Evolutionary conservation across 768 basidiomycete genomes (phyloP), one percentile per base, ranked within the genome.

Genomic region (Auriscalpium vulgare): DNA sequence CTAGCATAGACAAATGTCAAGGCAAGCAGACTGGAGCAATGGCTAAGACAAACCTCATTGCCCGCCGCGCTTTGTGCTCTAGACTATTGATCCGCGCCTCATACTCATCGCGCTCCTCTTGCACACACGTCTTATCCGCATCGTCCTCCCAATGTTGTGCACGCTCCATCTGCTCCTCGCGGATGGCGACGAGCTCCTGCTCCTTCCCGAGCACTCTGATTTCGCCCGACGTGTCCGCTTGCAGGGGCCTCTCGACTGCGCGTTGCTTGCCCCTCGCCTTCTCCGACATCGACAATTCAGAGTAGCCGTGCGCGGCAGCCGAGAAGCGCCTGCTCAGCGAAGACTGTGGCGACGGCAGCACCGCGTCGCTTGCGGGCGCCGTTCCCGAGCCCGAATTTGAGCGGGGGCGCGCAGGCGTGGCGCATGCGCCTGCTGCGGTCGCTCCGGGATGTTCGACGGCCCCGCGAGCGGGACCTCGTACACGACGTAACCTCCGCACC

Each of bases 21-120:
- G 16, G 10, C 23, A 10, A 29, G 4, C 21, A 11, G 21, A 23
- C 17, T 6, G 4, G 5, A 11, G 19, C 36, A 11, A 19, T 13
- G 17, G 4, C 8, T 8, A 43, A 10, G 14, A 38, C 50, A 16
- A 11, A 82, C 85, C 77, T 85, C 83, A 63, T 78, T 76, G 59
- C 75, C 45, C 73, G 64, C 45, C 69, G 69, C 40, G 88, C 80
- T 64, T 91, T 89, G 49, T 78, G 78, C 62, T 90, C 87, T 5
- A 91, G 73, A 56, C 72, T 69, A 58, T 69, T 74, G 35, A 91
- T 89, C 51, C 77, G 75, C 54, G 77, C 81, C 64, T 86, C 85
- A 62, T 89, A 85, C 29, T 68, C 68, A 13, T 72, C 73, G 35
- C 75, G 75, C 60, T 83, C 85, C 44, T 64, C 61, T 47, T 72